These are phyloP conservation scores for Calamus simplicifolius DNA, from an alignment of 176 grass and related monocot species.

Conservation along the genomic window DNA sequence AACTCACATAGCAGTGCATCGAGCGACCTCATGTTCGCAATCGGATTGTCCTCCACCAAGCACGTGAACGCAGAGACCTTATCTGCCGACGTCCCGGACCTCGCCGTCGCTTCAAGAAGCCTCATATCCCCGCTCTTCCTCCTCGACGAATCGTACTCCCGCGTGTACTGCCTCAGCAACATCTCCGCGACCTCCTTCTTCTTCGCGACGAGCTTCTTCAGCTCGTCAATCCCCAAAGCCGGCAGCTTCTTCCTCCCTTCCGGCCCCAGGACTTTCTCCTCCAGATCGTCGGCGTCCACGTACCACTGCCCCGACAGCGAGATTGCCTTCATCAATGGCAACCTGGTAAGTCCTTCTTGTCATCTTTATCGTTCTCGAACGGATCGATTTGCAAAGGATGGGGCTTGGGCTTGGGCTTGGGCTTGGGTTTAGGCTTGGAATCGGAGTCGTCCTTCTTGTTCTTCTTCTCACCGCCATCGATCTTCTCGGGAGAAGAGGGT, in stretches of 20 bases:
- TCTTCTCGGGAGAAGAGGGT: background rate
- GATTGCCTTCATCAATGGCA: slow-evolving; percentile 40
- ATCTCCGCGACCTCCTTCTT: slow-evolving; percentile 66
- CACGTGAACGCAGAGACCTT: slow-evolving; percentile 93
- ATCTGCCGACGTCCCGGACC: slow-evolving; percentile 78
- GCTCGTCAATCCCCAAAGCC: slow-evolving; percentile 27
- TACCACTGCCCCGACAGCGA: slow-evolving; percentile 60
- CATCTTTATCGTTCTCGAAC: background rate
- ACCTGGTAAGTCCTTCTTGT: background rate
- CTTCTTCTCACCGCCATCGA: background rate
- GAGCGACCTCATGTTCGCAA: slow-evolving; percentile 79
- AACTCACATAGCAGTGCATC: slow-evolving; percentile 85
- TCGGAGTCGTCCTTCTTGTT: background rate
- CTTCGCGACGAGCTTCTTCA: slow-evolving; percentile 43
- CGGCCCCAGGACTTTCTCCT: slow-evolving; percentile 38
- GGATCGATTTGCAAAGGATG: slow-evolving; percentile 42
- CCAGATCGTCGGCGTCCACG: slow-evolving; percentile 53
- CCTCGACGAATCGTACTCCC: slow-evolving; percentile 50
- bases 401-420: slow-evolving; percentile 30
- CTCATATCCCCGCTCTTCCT: slow-evolving; percentile 60
- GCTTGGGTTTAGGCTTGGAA: background rate
- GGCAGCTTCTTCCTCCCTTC: slow-evolving; percentile 7
- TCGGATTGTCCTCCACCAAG: slow-evolving; percentile 82
- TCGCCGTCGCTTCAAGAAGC: slow-evolving; percentile 72
- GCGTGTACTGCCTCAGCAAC: slow-evolving; percentile 58